phyloP scores from a whole-genome alignment of 2,329 filamentous ascomycete species.

The Metarhizium humberi region DNA sequence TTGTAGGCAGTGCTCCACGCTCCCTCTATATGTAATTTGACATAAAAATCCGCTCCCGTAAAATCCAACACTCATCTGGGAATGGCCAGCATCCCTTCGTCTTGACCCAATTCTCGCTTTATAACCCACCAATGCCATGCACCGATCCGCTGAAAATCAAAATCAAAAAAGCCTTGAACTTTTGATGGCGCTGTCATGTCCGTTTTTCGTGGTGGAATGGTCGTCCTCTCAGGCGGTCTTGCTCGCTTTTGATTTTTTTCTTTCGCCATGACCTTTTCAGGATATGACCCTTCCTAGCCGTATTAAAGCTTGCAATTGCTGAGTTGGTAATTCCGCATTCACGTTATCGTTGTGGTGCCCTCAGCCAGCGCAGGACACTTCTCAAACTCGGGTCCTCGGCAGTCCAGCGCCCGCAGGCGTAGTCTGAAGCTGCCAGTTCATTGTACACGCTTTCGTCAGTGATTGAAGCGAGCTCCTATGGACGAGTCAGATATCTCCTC shows the following conservation, averaged over 20 bases:
- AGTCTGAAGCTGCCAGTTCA: slow-evolving; percentile 44
- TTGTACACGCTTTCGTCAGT: slow-evolving; percentile 51
- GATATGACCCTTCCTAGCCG: background rate
- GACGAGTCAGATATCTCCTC: background rate
- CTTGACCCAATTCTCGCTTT: background rate
- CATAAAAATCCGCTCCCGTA: background rate
- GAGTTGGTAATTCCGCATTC: background rate
- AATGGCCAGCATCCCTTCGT: slow-evolving; percentile 2
- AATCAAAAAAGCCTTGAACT: no score
- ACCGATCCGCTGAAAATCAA: background rate
- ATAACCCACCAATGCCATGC: background rate
- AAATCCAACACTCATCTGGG: background rate
- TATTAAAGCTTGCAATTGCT: background rate
- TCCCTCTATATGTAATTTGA: slow-evolving; percentile 2
- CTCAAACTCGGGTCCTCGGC: slow-evolving; percentile 51
- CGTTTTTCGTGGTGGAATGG: background rate
- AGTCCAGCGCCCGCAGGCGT: slow-evolving; percentile 50
- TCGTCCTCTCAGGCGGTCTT: background rate
- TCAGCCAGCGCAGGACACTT: slow-evolving; percentile 50
- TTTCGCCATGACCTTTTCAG: background rate
- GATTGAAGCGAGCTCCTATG: slow-evolving; percentile 46
- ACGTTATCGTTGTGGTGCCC: slow-evolving; percentile 20
- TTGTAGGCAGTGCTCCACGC: background rate
- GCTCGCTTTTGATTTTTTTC: background rate
- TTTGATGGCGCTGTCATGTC: background rate